Percentiles rank a stretch among this genome's conserved stretches.
These are phyloP conservation scores for Omphalotus olearius DNA, from an alignment of 1,284 basidiomycete species.

Conservation along the genomic window DNA sequence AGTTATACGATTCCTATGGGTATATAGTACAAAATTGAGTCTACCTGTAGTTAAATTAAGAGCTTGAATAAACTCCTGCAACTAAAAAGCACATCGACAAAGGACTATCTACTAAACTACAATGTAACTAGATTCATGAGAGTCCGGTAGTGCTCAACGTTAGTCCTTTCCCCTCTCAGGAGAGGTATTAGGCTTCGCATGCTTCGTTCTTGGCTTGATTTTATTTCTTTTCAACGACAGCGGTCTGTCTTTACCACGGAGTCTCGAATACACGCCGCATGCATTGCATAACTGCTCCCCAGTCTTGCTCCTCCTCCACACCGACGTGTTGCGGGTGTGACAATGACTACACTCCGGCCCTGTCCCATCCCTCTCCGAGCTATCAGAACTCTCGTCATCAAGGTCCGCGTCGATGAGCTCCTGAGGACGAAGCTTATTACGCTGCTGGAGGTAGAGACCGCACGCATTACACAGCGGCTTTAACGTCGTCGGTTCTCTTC, in stretches of 20 bases:
- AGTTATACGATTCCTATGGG: too few relatives aligned
- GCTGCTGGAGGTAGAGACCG: constrained; percentile 43
- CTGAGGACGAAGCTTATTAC: constrained; percentile 42
- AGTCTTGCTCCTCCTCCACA: constrained; percentile 44
- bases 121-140: too few relatives aligned
- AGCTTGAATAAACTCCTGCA: too few relatives aligned
- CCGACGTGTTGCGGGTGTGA: constrained; percentile 41
- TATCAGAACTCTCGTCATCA: constrained; percentile 32
- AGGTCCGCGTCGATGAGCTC: constrained; percentile 44
- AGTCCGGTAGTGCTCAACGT: too few relatives aligned
- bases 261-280: constrained; percentile 43
- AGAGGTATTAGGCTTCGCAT: constrained; percentile 3
- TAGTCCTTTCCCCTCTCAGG: too few relatives aligned
- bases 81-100: too few relatives aligned
- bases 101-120: too few relatives aligned
- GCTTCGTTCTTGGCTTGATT: constrained; percentile 36
- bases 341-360: constrained; percentile 46
- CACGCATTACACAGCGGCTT: constrained; percentile 45
- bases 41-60: too few relatives aligned
- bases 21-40: too few relatives aligned
- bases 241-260: constrained; percentile 41
- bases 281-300: constrained; percentile 47
- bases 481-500: constrained; percentile 39
- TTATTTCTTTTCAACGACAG: constrained; percentile 41
- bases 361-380: constrained; percentile 31